A percentile compares a stretch with the other conserved stretches of the same genome.
phyloP scores from a whole-genome alignment of 1,284 basidiomycete species.

The Trametes versicolor region DNA sequence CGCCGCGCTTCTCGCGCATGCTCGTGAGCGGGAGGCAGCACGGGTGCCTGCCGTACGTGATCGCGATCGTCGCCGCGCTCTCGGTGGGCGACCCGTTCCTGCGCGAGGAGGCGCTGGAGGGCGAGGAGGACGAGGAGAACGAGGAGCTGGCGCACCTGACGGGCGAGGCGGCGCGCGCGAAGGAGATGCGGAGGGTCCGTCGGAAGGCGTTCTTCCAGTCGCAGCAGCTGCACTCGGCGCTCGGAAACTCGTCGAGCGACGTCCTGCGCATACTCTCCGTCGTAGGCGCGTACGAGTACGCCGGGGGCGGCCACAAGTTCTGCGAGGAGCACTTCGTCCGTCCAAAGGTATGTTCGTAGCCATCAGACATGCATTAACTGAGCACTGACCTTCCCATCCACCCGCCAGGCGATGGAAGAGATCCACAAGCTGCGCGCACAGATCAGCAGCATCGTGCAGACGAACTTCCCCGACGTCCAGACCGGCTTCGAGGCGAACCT shows the following conservation, averaged over 20 bases:
- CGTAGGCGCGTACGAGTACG: conserved; percentile 96
- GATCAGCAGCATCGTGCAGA: conserved; percentile 83
- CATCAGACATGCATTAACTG: neutral
- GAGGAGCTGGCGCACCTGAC: conserved; percentile 64
- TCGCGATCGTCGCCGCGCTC: conserved; percentile 91
- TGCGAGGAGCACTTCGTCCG: conserved; percentile 94
- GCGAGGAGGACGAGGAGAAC: conserved; percentile 49
- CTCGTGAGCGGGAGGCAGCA: conserved; percentile 93
- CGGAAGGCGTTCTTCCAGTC: conserved; percentile 84
- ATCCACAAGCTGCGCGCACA: conserved; percentile 97
- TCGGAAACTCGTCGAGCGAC: conserved; percentile 91
- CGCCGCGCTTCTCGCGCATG: conserved; percentile 95
- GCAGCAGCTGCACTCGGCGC: conserved; percentile 83
- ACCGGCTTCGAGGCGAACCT: conserved; percentile 69
- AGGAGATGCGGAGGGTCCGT: conserved; percentile 72
- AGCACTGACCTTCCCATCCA: neutral
- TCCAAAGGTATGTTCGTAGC: conserved; percentile 69
- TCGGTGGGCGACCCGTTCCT: conserved; percentile 98
- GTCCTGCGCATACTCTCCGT: conserved; percentile 90
- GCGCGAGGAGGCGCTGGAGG: conserved; percentile 76
- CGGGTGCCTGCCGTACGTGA: conserved; percentile 91
- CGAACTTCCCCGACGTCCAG: conserved; percentile 72
- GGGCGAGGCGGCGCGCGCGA: conserved; percentile 67
- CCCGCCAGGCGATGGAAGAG: conserved; percentile 93
- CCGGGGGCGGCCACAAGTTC: conserved; percentile 82